Evolutionary conservation across 1,284 basidiomycete species (phyloP).

Genomic region (Leccinum subspadiceum): DNA sequence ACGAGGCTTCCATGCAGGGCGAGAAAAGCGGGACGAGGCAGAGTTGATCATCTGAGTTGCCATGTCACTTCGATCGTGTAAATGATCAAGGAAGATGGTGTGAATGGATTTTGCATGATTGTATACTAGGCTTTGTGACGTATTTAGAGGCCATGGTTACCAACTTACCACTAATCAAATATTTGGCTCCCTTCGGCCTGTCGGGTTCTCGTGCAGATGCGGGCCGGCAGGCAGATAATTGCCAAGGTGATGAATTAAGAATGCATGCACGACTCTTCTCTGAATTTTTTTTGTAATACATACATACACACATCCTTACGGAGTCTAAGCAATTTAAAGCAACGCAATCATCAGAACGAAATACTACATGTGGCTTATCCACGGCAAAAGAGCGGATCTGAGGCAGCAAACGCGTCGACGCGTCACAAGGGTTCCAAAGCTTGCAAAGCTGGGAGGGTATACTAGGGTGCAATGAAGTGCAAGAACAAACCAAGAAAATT

Average conservation of each 20-base stretch:
- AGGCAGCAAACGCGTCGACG: slow-evolving; percentile 9
- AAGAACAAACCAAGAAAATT: background rate
- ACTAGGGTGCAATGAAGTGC: background rate
- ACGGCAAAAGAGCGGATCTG: slow-evolving; percentile 9
- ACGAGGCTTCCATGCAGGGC: background rate
- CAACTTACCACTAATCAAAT: background rate
- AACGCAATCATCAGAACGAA: slow-evolving; percentile 11
- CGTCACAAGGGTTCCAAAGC: background rate
- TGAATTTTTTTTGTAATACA: background rate
- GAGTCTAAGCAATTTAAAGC: background rate
- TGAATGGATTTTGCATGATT: background rate
- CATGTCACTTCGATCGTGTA: background rate
- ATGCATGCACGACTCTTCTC: background rate
- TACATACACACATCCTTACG: background rate
- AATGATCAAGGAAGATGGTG: background rate
- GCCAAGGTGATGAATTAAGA: background rate
- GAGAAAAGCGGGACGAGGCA: background rate
- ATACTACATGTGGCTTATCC: background rate
- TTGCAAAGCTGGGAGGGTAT: background rate
- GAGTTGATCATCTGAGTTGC: background rate
- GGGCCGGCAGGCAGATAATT: background rate
- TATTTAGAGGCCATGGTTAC: background rate
- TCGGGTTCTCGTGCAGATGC: background rate
- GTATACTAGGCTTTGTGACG: background rate
- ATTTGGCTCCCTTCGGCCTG: background rate